Conservation (phyloP, 129 eudicot species). For the Rutidosis leptorrhynchoides region DNA sequence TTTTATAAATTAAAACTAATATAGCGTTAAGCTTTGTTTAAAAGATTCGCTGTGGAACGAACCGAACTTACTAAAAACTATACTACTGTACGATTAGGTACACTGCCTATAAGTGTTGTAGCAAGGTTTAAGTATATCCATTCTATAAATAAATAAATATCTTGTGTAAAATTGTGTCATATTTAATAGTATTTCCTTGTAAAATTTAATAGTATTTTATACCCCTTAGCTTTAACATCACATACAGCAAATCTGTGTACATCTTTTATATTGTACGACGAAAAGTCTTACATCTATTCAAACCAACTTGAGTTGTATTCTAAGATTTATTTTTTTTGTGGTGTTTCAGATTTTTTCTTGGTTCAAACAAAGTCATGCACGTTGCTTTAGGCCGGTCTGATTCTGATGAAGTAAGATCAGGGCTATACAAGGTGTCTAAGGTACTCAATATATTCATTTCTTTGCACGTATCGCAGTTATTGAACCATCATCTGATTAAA, state of each 20-base stretch:
- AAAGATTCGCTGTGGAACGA: too few species aligned
- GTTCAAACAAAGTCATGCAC: constrained; percentile 99
- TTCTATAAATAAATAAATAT: too few species aligned
- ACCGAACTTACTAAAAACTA: too few species aligned
- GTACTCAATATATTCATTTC: constrained; percentile 25
- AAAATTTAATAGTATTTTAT: too few species aligned
- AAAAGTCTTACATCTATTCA: neutral
- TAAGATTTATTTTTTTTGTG: neutral
- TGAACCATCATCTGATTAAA: neutral
- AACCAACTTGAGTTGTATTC: neutral
- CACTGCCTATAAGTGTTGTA: too few species aligned
- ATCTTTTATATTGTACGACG: neutral
- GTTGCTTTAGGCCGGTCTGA: constrained; percentile 78
- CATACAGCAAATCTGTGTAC: neutral
- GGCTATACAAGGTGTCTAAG: constrained; percentile 78
- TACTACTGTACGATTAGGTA: too few species aligned
- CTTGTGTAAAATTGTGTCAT: too few species aligned
- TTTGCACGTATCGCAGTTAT: neutral
- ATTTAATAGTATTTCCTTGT: too few species aligned
- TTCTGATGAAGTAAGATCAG: constrained; percentile 67
- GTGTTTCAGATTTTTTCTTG: constrained; percentile 68
- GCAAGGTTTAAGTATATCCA: too few species aligned
- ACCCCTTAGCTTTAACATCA: too few species aligned
- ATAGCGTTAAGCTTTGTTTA: too few species aligned
- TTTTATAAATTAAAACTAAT: too few species aligned